Conservation (phyloP, 208 protist species). For the Crithidia thermophila region DNA sequence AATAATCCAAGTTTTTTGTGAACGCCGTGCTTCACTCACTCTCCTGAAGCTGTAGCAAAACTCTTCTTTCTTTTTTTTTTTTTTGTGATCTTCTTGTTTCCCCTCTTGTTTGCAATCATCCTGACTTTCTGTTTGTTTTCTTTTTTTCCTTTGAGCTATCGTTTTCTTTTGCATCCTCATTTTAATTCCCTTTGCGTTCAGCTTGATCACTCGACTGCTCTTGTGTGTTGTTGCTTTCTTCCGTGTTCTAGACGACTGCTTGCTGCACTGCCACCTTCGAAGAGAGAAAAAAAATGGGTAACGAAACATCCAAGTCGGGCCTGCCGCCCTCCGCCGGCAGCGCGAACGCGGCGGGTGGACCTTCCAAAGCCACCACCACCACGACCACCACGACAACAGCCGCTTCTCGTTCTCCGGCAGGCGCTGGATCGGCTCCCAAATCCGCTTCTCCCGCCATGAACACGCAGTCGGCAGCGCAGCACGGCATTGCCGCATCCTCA, state of each 20-base stretch:
- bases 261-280: too few species aligned
- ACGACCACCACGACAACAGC: background rate
- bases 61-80: background rate
- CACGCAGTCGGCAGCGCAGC: background rate
- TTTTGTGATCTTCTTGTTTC: background rate
- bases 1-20: too few species aligned
- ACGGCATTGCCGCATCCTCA: background rate
- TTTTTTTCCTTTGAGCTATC: background rate
- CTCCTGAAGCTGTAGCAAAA: too few species aligned
- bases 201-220: constrained; percentile 2
- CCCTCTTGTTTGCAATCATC: background rate
- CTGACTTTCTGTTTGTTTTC: background rate
- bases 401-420: too few species aligned
- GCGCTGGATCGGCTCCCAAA: too few species aligned
- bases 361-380: background rate
- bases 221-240: background rate
- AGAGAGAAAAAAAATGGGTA: constrained; percentile 6
- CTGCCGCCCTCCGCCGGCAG: background rate
- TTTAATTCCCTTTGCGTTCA: too few species aligned
- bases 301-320: constrained; percentile 21
- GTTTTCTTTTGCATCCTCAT: background rate
- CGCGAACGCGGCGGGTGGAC: background rate
- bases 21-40: too few species aligned
- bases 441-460: background rate
- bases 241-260: background rate